Evolutionary conservation across 1,284 basidiomycete species (phyloP).

Genomic region (Melampsora occidentalis): DNA sequence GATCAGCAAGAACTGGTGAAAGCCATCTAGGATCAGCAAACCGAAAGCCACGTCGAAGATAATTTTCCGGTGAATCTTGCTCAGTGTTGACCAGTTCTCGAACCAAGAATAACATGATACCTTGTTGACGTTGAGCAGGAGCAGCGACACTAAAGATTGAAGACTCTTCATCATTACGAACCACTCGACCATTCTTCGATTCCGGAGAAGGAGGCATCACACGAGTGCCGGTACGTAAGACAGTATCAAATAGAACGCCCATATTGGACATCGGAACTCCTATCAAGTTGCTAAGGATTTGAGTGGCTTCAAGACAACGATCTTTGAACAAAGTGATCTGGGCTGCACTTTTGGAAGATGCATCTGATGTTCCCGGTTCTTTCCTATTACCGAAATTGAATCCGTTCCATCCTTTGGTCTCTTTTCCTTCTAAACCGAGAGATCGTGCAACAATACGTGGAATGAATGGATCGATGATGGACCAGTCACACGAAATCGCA

Average conservation of each 20-base stretch:
- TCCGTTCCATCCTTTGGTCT: slow-evolving; percentile 32
- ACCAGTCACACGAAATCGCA: slow-evolving; percentile 59
- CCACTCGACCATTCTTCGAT: not conserved
- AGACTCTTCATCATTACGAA: slow-evolving; percentile 28
- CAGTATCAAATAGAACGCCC: slow-evolving; percentile 63
- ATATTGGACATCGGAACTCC: slow-evolving; percentile 54
- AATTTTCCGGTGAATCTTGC: slow-evolving; percentile 55
- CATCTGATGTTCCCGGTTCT: slow-evolving; percentile 19
- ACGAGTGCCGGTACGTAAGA: slow-evolving; percentile 57
- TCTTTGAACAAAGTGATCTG: slow-evolving; percentile 56
- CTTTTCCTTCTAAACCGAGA: slow-evolving; percentile 45
- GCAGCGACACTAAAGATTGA: slow-evolving; percentile 18
- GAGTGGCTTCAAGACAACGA: slow-evolving; percentile 58
- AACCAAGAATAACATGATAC: slow-evolving; percentile 59
- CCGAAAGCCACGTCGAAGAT: slow-evolving; percentile 58
- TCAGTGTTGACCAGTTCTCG: slow-evolving; percentile 54
- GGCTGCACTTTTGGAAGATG: slow-evolving; percentile 44
- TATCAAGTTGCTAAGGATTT: slow-evolving; percentile 56
- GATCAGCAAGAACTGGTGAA: slow-evolving; percentile 56
- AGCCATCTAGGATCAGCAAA: slow-evolving; percentile 59
- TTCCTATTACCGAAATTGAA: not conserved
- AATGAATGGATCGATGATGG: slow-evolving; percentile 56
- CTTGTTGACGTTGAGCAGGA: slow-evolving; percentile 52
- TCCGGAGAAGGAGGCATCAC: slow-evolving; percentile 15
- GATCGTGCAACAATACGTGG: slow-evolving; percentile 54